Evolutionary conservation across 768 basidiomycete species (phyloP).

Genomic region (Exidia glandulosa): DNA sequence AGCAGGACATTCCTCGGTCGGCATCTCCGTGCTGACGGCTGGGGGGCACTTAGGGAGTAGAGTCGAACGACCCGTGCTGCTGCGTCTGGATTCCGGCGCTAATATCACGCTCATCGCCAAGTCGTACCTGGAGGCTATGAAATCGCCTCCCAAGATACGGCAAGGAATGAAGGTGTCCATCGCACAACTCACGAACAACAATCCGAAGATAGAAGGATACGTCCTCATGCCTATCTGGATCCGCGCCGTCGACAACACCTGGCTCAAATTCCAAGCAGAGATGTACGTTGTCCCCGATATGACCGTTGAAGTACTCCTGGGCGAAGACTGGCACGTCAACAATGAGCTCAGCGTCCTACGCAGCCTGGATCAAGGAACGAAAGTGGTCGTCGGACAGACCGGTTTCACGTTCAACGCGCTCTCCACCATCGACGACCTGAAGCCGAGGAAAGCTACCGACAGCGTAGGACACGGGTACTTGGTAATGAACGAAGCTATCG

Average conservation of each 20-base stretch:
- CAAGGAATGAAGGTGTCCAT: not conserved
- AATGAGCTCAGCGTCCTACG: slow-evolving; percentile 1
- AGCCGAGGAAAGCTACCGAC: too few relatives aligned
- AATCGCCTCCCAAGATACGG: not conserved
- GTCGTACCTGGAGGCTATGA: not conserved
- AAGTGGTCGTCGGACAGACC: not conserved
- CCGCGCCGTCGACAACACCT: not conserved
- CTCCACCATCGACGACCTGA: too few relatives aligned
- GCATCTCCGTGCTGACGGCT: not conserved
- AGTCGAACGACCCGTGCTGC: not conserved
- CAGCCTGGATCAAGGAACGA: not conserved
- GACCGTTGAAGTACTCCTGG: not conserved
- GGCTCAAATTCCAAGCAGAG: not conserved
- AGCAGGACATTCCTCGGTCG: not conserved
- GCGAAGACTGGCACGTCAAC: not conserved
- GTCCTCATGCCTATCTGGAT: not conserved
- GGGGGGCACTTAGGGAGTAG: not conserved
- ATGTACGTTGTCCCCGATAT: not conserved
- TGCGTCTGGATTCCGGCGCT: not conserved
- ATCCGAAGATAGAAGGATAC: not conserved
- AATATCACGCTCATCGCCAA: not conserved
- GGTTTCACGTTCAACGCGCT: not conserved
- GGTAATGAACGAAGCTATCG: too few relatives aligned
- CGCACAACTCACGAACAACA: not conserved
- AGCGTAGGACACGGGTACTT: too few relatives aligned